Conservation (phyloP, 345 rosid species). For the Salix dunnii region DNA sequence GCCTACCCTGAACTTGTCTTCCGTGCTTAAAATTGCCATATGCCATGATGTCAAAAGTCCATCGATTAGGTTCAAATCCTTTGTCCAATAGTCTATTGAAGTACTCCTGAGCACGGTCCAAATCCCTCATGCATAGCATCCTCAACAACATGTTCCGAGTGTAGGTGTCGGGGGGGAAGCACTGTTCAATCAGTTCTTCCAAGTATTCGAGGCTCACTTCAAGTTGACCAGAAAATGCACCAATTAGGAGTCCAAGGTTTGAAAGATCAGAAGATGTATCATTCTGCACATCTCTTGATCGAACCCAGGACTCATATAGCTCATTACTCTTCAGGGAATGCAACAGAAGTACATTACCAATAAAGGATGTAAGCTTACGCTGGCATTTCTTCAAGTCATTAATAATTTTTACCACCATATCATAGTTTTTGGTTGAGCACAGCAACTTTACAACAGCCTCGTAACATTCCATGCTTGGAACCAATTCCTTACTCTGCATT, state of each 20-base stretch:
- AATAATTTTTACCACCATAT: constrained; percentile 44
- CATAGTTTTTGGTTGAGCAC: constrained; percentile 38
- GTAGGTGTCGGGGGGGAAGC: constrained; percentile 53
- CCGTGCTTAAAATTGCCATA: constrained; percentile 34
- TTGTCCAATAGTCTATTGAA: constrained; percentile 39
- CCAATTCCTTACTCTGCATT: constrained; percentile 41
- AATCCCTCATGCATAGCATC: constrained; percentile 32
- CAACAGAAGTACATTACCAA: constrained; percentile 66
- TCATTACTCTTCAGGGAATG: constrained; percentile 44
- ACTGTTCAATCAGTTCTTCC: constrained; percentile 51
- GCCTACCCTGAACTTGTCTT: constrained; percentile 35
- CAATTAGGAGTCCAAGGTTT: constrained; percentile 58
- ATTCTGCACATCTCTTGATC: constrained; percentile 32
- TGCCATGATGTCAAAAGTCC: constrained; percentile 51
- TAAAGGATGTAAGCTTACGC: constrained; percentile 53
- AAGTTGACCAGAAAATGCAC: constrained; percentile 50
- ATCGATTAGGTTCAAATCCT: constrained; percentile 60
- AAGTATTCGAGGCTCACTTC: constrained; percentile 29
- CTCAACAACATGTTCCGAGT: constrained; percentile 67
- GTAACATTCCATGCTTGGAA: constrained; percentile 55
- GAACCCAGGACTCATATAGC: constrained; percentile 61
- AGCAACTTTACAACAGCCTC: constrained; percentile 48
- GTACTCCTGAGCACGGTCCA: constrained; percentile 43
- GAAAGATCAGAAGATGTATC: constrained; percentile 36
- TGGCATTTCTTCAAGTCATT: constrained; percentile 47